Evolutionary conservation across 139 green algal species (phyloP).

Genomic region (Chlamydomonas sp.): DNA sequence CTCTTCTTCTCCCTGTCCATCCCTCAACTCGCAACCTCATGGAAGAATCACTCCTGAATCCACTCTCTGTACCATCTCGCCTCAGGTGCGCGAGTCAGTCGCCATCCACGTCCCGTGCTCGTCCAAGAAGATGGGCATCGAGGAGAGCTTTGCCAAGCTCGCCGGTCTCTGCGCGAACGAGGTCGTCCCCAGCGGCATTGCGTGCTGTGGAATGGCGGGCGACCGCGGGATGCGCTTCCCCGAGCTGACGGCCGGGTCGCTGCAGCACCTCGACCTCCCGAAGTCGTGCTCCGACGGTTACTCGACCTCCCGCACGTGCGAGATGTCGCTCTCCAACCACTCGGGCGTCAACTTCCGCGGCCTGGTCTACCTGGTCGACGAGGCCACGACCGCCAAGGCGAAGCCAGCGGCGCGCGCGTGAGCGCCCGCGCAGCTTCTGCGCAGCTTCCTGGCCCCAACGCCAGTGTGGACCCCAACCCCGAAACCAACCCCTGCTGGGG

Average conservation of each 20-base stretch:
- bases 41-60: background rate
- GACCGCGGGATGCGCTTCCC: constrained; percentile 92
- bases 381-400: constrained; percentile 81
- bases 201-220: constrained; percentile 95
- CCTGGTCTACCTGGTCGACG: constrained; percentile 88
- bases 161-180: constrained; percentile 74
- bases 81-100: constrained; percentile 68
- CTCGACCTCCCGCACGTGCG: constrained; percentile 87
- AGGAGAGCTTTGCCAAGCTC: constrained; percentile 78
- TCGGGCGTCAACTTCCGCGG: constrained; percentile 85
- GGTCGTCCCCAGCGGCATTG: constrained; percentile 67
- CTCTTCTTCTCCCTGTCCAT: no score
- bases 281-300: constrained; percentile 81
- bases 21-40: no score
- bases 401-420: constrained; percentile 8
- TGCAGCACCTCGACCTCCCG: constrained; percentile 72
- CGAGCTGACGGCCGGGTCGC: constrained; percentile 74
- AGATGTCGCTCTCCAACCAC: constrained; percentile 90
- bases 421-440: no score
- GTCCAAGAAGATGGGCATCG: constrained; percentile 96
- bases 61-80: constrained; percentile 27
- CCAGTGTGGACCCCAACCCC: no score
- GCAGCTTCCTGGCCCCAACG: no score
- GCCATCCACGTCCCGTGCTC: constrained; percentile 94
- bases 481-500: no score